These are phyloP conservation scores for Didymella sp. DNA, from an alignment of 2,329 filamentous ascomycete genomes.

Conservation along the genomic window DNA sequence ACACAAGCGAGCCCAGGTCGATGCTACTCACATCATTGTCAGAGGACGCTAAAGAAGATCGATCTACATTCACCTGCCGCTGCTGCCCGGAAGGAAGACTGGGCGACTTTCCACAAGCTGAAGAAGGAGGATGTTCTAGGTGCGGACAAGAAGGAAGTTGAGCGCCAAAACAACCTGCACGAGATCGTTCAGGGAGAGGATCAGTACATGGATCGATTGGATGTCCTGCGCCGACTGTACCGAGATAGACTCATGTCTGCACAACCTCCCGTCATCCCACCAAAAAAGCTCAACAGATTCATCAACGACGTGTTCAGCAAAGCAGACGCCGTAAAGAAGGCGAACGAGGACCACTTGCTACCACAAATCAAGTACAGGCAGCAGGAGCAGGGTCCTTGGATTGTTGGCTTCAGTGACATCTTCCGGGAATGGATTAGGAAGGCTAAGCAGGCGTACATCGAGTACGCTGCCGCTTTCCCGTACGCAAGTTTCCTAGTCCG, in stretches of 20 bases:
- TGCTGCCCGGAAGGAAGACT: constrained; percentile 74
- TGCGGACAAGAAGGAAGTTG: constrained; percentile 83
- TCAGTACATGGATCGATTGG: constrained; percentile 84
- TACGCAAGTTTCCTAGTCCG: constrained; percentile 82
- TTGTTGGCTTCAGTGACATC: constrained; percentile 92
- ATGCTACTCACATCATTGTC: constrained; percentile 94
- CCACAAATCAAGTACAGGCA: constrained; percentile 96
- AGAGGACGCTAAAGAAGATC: constrained; percentile 91
- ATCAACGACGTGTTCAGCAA: constrained; percentile 87
- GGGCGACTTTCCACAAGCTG: constrained; percentile 87
- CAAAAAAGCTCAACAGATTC: constrained; percentile 80
- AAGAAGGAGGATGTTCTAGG: constrained; percentile 76
- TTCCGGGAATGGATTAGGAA: constrained; percentile 99
- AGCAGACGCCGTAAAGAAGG: constrained; percentile 83
- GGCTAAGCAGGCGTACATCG: constrained; percentile 84
- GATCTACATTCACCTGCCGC: constrained; percentile 79
- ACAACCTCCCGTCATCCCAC: constrained; percentile 80
- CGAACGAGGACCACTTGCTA: constrained; percentile 91
- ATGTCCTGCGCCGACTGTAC: constrained; percentile 85
- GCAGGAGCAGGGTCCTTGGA: constrained; percentile 94
- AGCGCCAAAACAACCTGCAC: constrained; percentile 91
- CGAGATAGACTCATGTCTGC: constrained; percentile 76
- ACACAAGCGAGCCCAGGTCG: constrained; percentile 70
- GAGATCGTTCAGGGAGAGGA: constrained; percentile 96
- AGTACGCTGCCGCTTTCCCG: constrained; percentile 89